Base-by-base conservation (phyloP, 345 rosid species). In the Adansonia digitata region DNA sequence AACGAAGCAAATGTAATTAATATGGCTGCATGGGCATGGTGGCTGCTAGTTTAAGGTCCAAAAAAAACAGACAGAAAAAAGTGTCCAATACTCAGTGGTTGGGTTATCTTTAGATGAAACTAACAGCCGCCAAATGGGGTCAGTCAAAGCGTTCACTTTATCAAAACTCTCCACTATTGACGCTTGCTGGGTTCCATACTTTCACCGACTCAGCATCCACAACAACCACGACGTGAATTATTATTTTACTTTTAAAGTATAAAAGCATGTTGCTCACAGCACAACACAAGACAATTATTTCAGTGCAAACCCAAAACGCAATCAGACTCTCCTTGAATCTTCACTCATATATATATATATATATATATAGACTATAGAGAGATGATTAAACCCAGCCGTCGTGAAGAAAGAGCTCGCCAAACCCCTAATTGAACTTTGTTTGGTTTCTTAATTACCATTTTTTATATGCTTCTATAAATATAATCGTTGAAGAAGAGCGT, bases 71-170 rank as follows among this genome's bases (percentile, higher is more conserved):
- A 22, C 46, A 37, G 29, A 55, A 24, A 8, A 51, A 78, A 51
- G 66, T 9, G 59, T 40, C 34, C 2, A 53, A 70, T 29, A 43
- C 60, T 65, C 4, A 13, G 18, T 24, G 56, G 43, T 51, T 37
- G 20, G 46, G 49, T 24, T 27, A 27, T 39, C 56, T 49, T 46
- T 72, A 35, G 17, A n/a, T 26, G 14, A 20, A 49, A 52, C 22
- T 6, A 31, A 17, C 29, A 55, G 76, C 76, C 75, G 78, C 70
- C 76, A 35, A 53, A 31, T n/a, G 14, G 62, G 69, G 69, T 63
- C 78, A 35, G 73, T 64, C 79, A 71, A 71, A 64, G 76, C 42
- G 64, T 75, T 12, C 59, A 22, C 76, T 79, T 79, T 69, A 51
- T 51, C 11, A 26, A 20, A 29, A 42, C 34, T 22, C 70, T 20